Conservation (phyloP, 257 asterid species). For the Scutellaria galericulata region DNA sequence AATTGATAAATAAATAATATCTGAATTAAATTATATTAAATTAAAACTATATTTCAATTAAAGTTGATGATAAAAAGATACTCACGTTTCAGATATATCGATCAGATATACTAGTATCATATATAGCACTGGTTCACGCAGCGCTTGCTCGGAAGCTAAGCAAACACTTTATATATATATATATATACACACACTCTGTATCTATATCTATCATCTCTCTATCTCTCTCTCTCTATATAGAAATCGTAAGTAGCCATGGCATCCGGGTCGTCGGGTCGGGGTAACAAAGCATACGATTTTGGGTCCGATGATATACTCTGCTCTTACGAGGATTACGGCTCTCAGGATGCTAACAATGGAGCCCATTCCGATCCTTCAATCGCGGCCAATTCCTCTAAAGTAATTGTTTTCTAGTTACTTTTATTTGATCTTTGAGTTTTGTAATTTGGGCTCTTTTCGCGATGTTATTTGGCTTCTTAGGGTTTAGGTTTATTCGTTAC, state of each 20-base stretch:
- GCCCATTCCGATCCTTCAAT: slow-evolving; percentile 62
- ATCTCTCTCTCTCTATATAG: background rate
- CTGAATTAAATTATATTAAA: background rate
- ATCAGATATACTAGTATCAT: too few species aligned
- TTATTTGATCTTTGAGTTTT: background rate
- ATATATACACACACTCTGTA: background rate
- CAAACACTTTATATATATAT: background rate
- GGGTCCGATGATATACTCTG: slow-evolving; percentile 85
- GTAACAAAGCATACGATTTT: slow-evolving; percentile 71
- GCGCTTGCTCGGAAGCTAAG: slow-evolving; percentile 24
- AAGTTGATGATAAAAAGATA: background rate
- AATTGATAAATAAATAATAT: background rate
- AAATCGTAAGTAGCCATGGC: slow-evolving; percentile 57
- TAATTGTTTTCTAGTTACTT: background rate
- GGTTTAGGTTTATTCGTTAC: slow-evolving; percentile 6
- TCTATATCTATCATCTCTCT: background rate
- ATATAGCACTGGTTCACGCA: background rate
- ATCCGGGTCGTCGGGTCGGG: slow-evolving; percentile 76
- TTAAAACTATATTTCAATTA: background rate
- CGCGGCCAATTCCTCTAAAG: slow-evolving; percentile 50
- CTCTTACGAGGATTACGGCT: slow-evolving; percentile 74
- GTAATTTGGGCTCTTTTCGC: background rate
- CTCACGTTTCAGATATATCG: background rate
- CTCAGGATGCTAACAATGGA: slow-evolving; percentile 66
- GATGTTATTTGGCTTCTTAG: background rate